phyloP scores from a whole-genome alignment of 192 early-diverging fungal genomes.

The Entomortierella chlamydospora region DNA sequence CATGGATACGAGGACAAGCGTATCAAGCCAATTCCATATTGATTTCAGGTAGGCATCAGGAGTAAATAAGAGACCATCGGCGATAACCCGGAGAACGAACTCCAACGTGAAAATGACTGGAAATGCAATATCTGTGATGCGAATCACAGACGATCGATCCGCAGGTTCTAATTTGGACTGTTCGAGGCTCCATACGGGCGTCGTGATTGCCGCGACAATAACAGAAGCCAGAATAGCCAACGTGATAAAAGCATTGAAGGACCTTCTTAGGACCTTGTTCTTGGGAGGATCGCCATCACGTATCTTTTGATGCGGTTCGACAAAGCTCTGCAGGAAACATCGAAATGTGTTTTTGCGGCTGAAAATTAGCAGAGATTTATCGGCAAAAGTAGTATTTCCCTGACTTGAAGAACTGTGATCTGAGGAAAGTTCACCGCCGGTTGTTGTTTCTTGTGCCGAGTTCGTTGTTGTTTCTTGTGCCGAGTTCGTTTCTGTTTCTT shows the following conservation, averaged over 20 bases:
- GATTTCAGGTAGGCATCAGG: conserved; percentile 68
- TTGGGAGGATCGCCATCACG: conserved; percentile 59
- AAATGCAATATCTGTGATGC: conserved; percentile 59
- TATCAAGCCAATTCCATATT: conserved; percentile 69
- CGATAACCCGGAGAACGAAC: conserved; percentile 66
- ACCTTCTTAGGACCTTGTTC: conserved; percentile 51
- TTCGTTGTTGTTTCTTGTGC: neutral
- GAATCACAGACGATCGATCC: conserved; percentile 27
- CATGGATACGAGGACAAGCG: conserved; percentile 66
- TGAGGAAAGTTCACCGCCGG: too few species aligned
- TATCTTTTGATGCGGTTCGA: conserved; percentile 58
- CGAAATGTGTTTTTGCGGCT: conserved; percentile 27
- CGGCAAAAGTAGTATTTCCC: too few species aligned
- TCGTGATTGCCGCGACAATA: conserved; percentile 57
- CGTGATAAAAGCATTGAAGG: conserved; percentile 60
- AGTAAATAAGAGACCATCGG: conserved; percentile 70
- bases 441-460: neutral
- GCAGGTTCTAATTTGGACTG: conserved; percentile 24
- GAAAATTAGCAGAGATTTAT: too few species aligned
- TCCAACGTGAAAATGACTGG: conserved; percentile 65
- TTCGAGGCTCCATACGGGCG: conserved; percentile 59
- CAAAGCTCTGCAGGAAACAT: conserved; percentile 60
- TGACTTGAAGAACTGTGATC: too few species aligned
- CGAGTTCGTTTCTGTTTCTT: conserved; percentile 1
- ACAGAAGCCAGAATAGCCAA: conserved; percentile 63